Conservation (phyloP, 768 basidiomycete genomes). For the Mrakia frigida region DNA sequence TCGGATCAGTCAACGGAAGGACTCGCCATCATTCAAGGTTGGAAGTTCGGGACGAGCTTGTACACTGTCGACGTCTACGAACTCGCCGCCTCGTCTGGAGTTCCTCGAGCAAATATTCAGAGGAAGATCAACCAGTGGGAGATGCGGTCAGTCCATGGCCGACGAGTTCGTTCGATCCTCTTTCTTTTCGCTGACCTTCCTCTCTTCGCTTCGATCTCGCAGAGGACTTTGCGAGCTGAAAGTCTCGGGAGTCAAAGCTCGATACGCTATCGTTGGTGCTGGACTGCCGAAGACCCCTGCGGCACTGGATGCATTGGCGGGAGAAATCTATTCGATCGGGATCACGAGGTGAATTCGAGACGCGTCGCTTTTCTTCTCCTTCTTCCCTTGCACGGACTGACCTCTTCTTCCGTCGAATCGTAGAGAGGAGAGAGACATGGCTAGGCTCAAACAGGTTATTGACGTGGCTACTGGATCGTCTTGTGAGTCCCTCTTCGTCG, state of each 20-base stretch:
- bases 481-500: conserved; percentile 40
- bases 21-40: background rate
- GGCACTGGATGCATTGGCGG: conserved; percentile 45
- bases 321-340: conserved; percentile 47
- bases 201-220: background rate
- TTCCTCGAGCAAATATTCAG: conserved; percentile 45
- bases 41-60: background rate
- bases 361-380: too few relatives aligned
- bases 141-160: too few relatives aligned
- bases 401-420: too few relatives aligned
- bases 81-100: conserved; percentile 39
- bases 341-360: conserved; percentile 30
- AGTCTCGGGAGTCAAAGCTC: conserved; percentile 48
- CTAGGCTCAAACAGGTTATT: conserved; percentile 47
- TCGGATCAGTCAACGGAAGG: background rate
- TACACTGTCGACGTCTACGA: conserved; percentile 44
- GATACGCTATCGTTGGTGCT: conserved; percentile 44
- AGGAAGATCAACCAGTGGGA: conserved; percentile 48
- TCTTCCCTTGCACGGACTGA: too few relatives aligned
- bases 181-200: background rate
- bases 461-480: conserved; percentile 46
- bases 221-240: conserved; percentile 43
- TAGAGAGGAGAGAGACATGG: conserved; percentile 49
- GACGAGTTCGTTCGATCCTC: background rate
- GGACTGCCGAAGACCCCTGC: conserved; percentile 43